Evolutionary conservation across 2,329 filamentous ascomycete species (phyloP), one percentile per base, ranked within the genome.

Genomic region (Cladobotryum protrusum): DNA sequence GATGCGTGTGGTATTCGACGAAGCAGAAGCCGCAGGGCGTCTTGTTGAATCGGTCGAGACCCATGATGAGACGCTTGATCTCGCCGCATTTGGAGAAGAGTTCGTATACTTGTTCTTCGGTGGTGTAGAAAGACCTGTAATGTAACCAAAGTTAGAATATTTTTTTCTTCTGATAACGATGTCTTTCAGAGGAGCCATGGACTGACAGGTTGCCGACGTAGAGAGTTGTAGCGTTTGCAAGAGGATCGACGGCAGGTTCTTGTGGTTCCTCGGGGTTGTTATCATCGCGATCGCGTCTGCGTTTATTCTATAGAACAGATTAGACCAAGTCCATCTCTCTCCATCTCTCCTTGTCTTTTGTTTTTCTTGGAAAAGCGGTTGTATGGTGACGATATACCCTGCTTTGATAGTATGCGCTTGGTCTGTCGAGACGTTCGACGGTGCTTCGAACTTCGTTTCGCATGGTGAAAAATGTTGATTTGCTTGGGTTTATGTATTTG

Each of bases 1-100:
- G 86, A 68, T 97, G 93, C 29, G 86, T 96, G 75, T 96, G 97
- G 74, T 99, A 99, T 72, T 99, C 93, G 63, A 99, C 93, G 65
- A 99, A 99, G 77, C 93, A 99, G 77, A 99, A 99, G 37, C 93
- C 93, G 70, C 93, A 99, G 1, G 93, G 93, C 1, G 93, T 99
- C 75, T 99, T 99, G 70, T 87, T 87, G 76, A 93, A 96, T 51
- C 93, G 86, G 67, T 99, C 93, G 47, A 99, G 82, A 45, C 93
- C 93, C 93, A 99, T 99, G 57, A 99, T 83, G 43, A 99, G 82
- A 24, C 93, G 88, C 73, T 99, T 99, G 72, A 99, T 95, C 74
- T 97, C 93, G 62, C 93, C 93, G 70, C 90, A 92, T 77, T 96
- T 96, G 52, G 86, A 84, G 69, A 96, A 96, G 43, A 96, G 82